Base-by-base conservation (phyloP, 306 rosid genomes). In the Fragaria ananassa region DNA sequence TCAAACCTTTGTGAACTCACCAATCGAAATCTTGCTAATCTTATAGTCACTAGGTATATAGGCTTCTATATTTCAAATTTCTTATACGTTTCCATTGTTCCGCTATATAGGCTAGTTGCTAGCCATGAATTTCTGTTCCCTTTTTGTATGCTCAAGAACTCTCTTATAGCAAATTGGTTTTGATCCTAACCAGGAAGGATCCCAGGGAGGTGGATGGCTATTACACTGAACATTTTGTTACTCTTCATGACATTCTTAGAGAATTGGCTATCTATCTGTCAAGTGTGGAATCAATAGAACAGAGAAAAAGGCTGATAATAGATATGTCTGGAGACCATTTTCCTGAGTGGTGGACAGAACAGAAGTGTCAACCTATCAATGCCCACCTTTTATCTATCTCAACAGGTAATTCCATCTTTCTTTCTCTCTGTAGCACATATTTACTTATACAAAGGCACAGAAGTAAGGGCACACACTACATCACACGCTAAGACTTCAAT, bases 261-360 rank as follows among this genome's bases (percentile, higher is more conserved):
- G 90, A 92, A 35, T 74, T 92, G 78, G 88, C 90, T 19, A 81
- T 89, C 10, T 79, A 66, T 49, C 74, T 80, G 25, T 74, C 77
- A 13, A 83, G 47, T 63, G 68, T 77, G 4, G 86, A 82, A 41
- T 39, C 83, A 6, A 23, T 63, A 63, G 68, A 63, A 34, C 45
- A 78, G 46, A 82, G 90, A 69, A 79, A 81, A 18, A 87, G 85
- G 77, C 68, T 88, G 39, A 65, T 82, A 67, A 37, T 91, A 5
- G 77, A 89, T 57, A 19, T 85, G 0, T 56, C 10, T 35, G 84
- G 81, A 75, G 85, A 85, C 69, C 66, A 85, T 76, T 73, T 79
- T 76, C 97, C 96, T 8, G 10, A 69, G 3, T 92, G 96, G 93
- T 92, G 89, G 97, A 70, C 9, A 2, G 27, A 53, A 79, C 76